These are phyloP conservation scores for Dendrobium nobile DNA, from an alignment of 106 monocot genomes.

Conservation along the genomic window DNA sequence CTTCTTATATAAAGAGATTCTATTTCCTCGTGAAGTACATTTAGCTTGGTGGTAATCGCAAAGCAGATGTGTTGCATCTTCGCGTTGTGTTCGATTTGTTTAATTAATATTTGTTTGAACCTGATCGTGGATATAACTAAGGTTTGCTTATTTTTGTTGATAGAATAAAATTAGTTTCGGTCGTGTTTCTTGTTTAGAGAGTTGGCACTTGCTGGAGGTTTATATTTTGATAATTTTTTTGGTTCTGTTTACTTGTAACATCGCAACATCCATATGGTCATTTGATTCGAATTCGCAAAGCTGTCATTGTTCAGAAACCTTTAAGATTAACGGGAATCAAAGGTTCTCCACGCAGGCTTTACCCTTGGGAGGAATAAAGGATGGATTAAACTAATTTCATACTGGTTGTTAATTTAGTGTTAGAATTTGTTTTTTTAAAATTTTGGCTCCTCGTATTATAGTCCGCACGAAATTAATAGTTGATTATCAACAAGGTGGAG, in stretches of 20 bases:
- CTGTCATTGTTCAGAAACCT: neutral
- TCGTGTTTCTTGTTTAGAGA: neutral
- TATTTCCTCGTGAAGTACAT: neutral
- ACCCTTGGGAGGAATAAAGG: neutral
- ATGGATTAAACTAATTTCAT: neutral
- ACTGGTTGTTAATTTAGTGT: neutral
- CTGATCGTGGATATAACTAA: too few relatives aligned
- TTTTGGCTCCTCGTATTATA: neutral
- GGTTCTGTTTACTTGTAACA: neutral
- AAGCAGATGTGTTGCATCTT: neutral
- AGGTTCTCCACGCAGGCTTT: neutral
- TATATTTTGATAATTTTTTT: neutral
- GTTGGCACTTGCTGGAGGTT: neutral
- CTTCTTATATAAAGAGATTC: neutral
- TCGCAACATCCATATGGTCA: neutral
- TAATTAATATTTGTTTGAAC: neutral
- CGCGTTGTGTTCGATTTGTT: neutral
- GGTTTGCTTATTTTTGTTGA: too few relatives aligned
- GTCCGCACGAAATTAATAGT: neutral
- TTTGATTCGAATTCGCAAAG: neutral
- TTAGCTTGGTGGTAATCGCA: neutral
- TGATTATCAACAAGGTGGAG: neutral
- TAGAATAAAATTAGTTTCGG: too few relatives aligned
- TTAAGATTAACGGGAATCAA: neutral
- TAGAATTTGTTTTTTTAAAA: neutral